These are phyloP conservation scores for Leishmania martiniquensis DNA, from an alignment of 208 protist genomes.

Conservation along the genomic window DNA sequence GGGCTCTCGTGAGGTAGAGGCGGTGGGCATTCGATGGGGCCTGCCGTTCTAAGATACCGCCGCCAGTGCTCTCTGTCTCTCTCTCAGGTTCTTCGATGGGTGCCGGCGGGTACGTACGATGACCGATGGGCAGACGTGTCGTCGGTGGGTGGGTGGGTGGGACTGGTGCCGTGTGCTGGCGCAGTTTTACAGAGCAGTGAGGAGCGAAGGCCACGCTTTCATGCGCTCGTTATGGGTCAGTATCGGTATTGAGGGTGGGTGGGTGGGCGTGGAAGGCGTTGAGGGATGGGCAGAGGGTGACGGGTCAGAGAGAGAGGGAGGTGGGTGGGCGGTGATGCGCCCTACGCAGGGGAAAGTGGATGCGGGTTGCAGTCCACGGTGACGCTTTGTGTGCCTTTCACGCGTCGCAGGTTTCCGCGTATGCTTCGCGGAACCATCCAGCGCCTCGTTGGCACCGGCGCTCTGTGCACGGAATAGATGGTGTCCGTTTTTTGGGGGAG, in stretches of 20 bases:
- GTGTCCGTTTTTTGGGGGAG: too few species aligned
- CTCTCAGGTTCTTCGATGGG: neutral
- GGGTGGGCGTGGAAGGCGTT: neutral
- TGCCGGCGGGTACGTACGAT: neutral
- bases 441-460: too few species aligned
- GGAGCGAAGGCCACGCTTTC: neutral
- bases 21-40: constrained; percentile 20
- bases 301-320: neutral
- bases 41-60: neutral
- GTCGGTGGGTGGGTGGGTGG: neutral
- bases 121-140: too few species aligned
- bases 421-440: too few species aligned
- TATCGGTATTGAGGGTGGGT: too few species aligned
- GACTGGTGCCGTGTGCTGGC: neutral
- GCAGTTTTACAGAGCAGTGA: neutral
- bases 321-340: too few species aligned
- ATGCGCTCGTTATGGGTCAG: neutral
- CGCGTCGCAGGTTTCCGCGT: too few species aligned
- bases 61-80: neutral
- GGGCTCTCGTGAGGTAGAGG: constrained; percentile 49
- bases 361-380: too few species aligned
- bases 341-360: too few species aligned
- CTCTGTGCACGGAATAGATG: too few species aligned
- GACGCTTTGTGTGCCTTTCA: too few species aligned
- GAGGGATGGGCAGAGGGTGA: neutral